phyloP scores from a whole-genome alignment of 768 basidiomycete genomes.

The Lentinula sp. region DNA sequence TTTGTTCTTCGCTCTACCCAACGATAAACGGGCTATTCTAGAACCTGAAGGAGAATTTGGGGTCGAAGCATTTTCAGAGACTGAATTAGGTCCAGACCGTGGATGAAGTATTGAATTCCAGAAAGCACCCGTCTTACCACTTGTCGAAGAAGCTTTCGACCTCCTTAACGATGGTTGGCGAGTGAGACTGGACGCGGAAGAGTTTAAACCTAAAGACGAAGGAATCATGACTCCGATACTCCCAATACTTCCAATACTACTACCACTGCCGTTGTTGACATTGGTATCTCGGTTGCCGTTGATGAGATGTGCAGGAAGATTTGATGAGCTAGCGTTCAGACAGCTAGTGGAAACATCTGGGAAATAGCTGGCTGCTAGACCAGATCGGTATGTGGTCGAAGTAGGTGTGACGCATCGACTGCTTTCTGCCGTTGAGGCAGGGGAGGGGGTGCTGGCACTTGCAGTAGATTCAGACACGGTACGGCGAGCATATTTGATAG shows the following conservation, averaged over 20 bases:
- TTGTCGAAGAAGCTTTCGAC: not conserved
- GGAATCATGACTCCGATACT: constrained; percentile 7
- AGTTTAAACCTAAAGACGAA: constrained; percentile 3
- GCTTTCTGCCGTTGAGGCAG: constrained; percentile 4
- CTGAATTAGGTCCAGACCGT: constrained; percentile 1
- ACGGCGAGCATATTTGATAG: not conserved
- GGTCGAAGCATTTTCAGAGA: not conserved
- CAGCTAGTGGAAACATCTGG: constrained; percentile 2
- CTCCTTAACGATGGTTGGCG: not conserved
- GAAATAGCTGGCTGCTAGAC: not conserved
- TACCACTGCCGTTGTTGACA: constrained; percentile 1
- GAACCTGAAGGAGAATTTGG: not conserved
- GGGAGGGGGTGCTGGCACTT: constrained; percentile 1
- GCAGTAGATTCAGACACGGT: not conserved
- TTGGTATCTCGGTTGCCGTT: not conserved
- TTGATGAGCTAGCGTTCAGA: not conserved
- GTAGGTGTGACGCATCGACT: constrained; percentile 3
- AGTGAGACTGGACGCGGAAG: constrained; percentile 1
- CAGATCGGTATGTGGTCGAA: constrained; percentile 1
- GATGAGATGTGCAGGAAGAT: not conserved
- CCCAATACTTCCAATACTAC: constrained; percentile 3
- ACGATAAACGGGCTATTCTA: not conserved
- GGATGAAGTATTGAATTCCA: constrained; percentile 1
- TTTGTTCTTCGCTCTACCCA: constrained; percentile 2
- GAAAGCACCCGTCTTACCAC: not conserved